Percentiles rank a stretch among this genome's conserved stretches.
Conservation (phyloP, 805 yeast genomes). For the Ogataea saltuana region DNA sequence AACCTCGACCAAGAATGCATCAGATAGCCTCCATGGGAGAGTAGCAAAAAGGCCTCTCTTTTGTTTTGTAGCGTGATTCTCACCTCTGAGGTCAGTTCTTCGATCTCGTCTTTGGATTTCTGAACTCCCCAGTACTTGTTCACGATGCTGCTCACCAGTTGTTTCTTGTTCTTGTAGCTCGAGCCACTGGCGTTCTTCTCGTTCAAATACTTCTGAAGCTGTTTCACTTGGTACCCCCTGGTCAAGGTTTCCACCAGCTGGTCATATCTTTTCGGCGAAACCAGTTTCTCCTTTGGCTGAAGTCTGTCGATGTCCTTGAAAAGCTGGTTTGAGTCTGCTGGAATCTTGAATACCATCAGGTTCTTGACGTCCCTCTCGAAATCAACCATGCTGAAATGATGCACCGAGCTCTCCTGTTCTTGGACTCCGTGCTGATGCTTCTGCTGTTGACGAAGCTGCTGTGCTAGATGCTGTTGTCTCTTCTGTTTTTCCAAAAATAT, state of each 20-base stretch:
- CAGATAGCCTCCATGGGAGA: slow-evolving; percentile 35
- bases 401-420: slow-evolving; percentile 1
- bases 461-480: background rate
- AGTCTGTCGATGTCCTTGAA: slow-evolving; percentile 30
- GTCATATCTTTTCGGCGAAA: slow-evolving; percentile 26
- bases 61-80: slow-evolving; percentile 30
- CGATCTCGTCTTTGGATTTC: slow-evolving; percentile 14
- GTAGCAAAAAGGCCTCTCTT: slow-evolving; percentile 34
- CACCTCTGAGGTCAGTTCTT: slow-evolving; percentile 24
- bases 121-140: slow-evolving; percentile 30
- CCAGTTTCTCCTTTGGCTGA: slow-evolving; percentile 24
- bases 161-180: slow-evolving; percentile 20
- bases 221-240: slow-evolving; percentile 25
- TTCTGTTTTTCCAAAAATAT: background rate
- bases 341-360: slow-evolving; percentile 32
- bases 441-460: slow-evolving; percentile 2
- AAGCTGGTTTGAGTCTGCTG: slow-evolving; percentile 27
- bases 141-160: slow-evolving; percentile 25
- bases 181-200: slow-evolving; percentile 10
- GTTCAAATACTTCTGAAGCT: slow-evolving; percentile 25
- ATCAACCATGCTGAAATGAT: slow-evolving; percentile 26
- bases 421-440: slow-evolving; percentile 3
- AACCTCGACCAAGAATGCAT: slow-evolving; percentile 37
- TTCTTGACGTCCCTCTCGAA: slow-evolving; percentile 32
- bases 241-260: slow-evolving; percentile 23